phyloP scores from a whole-genome alignment of 2,329 filamentous ascomycete genomes.

The Plectosphaerella sp. region DNA sequence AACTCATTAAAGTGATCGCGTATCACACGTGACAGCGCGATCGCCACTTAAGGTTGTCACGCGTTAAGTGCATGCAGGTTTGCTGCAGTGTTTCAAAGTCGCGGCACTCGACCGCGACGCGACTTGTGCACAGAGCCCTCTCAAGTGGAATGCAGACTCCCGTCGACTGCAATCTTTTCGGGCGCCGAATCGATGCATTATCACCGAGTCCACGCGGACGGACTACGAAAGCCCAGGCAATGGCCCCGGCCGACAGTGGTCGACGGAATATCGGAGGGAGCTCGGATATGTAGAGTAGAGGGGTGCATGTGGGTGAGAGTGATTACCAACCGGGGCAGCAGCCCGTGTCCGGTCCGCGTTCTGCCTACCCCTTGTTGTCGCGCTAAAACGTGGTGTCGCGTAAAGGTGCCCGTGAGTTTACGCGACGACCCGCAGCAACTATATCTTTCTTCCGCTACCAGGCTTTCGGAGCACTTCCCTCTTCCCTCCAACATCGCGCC shows the following conservation, averaged over 20 bases:
- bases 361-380: conserved; percentile 15
- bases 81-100: neutral
- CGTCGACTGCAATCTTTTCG: too few species aligned
- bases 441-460: conserved; percentile 2
- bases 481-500: neutral
- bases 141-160: too few species aligned
- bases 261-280: too few species aligned
- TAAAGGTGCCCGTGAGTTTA: conserved; percentile 16
- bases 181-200: too few species aligned
- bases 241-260: too few species aligned
- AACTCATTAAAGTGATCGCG: neutral
- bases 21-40: conserved; percentile 1
- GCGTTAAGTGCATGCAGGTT: conserved; percentile 3
- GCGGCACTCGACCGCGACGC: neutral
- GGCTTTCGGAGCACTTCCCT: conserved; percentile 9
- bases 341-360: too few species aligned
- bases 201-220: too few species aligned
- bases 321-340: conserved; percentile 2
- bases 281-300: too few species aligned
- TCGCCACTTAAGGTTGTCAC: neutral
- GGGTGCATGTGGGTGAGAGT: neutral
- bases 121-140: neutral
- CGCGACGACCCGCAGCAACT: conserved; percentile 19
- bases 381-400: conserved; percentile 26
- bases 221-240: too few species aligned